These are phyloP conservation scores for Hypoxylon trugodes DNA, from an alignment of 495 filamentous ascomycete genomes.

Conservation along the genomic window DNA sequence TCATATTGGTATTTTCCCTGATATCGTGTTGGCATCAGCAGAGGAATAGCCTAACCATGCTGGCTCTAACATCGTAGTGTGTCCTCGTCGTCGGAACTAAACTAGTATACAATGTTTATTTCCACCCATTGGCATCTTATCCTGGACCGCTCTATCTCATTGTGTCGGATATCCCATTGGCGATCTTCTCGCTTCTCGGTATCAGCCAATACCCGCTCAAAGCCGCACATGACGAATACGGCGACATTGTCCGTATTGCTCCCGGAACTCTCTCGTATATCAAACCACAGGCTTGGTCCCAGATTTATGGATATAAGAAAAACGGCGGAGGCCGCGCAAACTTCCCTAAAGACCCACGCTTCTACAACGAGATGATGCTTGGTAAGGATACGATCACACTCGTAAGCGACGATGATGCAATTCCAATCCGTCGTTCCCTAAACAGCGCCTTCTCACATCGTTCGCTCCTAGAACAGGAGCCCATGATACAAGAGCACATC, in stretches of 20 bases:
- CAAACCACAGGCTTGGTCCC: background rate
- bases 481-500: background rate
- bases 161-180: background rate
- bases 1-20: background rate
- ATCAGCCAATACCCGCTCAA: background rate
- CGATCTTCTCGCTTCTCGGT: background rate
- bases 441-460: background rate
- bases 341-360: background rate
- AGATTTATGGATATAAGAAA: background rate
- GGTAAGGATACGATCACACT: background rate
- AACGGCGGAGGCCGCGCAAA: background rate
- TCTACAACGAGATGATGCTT: background rate
- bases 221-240: background rate
- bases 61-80: background rate
- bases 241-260: background rate
- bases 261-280: background rate
- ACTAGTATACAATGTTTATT: background rate
- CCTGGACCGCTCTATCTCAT: background rate
- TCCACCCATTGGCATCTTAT: background rate
- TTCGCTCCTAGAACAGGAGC: background rate
- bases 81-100: background rate
- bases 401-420: background rate
- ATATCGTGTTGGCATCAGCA: background rate
- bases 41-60: background rate
- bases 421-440: background rate